Evolutionary conservation across 2,329 filamentous ascomycete species (phyloP), one percentile per base, ranked within the genome.

Genomic region (Epichloe glyceriae): DNA sequence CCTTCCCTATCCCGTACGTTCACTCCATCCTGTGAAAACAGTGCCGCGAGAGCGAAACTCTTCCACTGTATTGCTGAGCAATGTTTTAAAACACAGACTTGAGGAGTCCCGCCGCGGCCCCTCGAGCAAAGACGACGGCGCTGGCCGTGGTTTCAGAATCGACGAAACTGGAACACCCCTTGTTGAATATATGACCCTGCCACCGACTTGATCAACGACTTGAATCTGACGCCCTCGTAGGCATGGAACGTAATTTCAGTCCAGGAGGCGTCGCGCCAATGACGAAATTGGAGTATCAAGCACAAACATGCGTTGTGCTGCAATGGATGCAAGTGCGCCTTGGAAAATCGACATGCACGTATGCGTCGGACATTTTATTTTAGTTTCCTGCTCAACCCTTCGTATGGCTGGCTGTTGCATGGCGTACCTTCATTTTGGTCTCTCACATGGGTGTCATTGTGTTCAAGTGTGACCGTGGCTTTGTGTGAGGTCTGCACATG

Each of bases 291-390:
- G 45, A 47, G 30, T 38, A 20, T 19, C 41, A 39, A 33, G 34
- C 48, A 50, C 42, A 45, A 5, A 43, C 11, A 50, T n/a, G 39
- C 33, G 15, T 19, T 30, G 47, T 49, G 47, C 33, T 11, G 39
- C 47, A 40, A 30, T 15, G 19, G 19, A 49, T 35, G 40, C 38
- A 49, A 43, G 26, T 41, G 26, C 47, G 22, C 26, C 26, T 30
- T 30, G 26, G 26, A 11, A 30, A 30, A 30, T 44, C 14, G 35
- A 45, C n/a, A 46, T 50, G 48, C 41, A 50, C 34, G 41, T 39
- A 45, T 22, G 48, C 48, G 41, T 50, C 48, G 48, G 41, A 40
- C 34, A 44, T 38, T 50, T 49, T 43, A 7, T 26, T 37, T 5
- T 3, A 14, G 15, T 15, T 3, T 44, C 8, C 15, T 4, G 8